Conservation (phyloP, 2,329 filamentous ascomycete species). For the Fusarium poae region DNA sequence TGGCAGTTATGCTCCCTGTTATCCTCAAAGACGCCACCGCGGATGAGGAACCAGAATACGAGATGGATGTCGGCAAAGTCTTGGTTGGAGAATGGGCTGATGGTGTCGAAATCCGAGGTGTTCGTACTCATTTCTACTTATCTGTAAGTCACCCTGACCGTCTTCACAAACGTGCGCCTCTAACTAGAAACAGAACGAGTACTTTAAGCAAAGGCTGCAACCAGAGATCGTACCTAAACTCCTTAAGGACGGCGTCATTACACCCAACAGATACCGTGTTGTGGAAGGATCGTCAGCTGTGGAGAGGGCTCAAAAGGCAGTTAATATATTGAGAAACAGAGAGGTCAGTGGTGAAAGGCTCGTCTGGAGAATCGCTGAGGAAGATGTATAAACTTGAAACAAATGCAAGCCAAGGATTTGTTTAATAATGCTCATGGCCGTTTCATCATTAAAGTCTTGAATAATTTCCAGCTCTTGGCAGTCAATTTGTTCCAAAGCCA, state of each 20-base stretch:
- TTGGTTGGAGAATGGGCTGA: constrained; percentile 61
- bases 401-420: background rate
- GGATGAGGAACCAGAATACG: constrained; percentile 63
- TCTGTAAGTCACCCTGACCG: constrained; percentile 30
- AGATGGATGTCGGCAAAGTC: constrained; percentile 63
- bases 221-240: constrained; percentile 66
- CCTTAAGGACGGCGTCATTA: constrained; percentile 55
- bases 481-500: background rate
- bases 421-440: background rate
- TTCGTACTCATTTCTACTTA: constrained; percentile 56
- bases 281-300: constrained; percentile 57
- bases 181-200: constrained; percentile 60
- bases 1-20: constrained; percentile 72
- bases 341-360: constrained; percentile 59
- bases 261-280: constrained; percentile 58
- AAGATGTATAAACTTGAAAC: constrained; percentile 1
- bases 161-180: background rate
- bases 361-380: constrained; percentile 52
- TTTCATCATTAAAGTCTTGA: background rate
- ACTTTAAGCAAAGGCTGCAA: constrained; percentile 67
- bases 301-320: constrained; percentile 57
- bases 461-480: background rate
- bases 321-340: constrained; percentile 53
- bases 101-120: constrained; percentile 65
- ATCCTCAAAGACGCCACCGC: constrained; percentile 66